Percentiles rank a stretch among this genome's conserved stretches.
phyloP scores from a whole-genome alignment of 768 basidiomycete species.

The Tylopilus intermedius region DNA sequence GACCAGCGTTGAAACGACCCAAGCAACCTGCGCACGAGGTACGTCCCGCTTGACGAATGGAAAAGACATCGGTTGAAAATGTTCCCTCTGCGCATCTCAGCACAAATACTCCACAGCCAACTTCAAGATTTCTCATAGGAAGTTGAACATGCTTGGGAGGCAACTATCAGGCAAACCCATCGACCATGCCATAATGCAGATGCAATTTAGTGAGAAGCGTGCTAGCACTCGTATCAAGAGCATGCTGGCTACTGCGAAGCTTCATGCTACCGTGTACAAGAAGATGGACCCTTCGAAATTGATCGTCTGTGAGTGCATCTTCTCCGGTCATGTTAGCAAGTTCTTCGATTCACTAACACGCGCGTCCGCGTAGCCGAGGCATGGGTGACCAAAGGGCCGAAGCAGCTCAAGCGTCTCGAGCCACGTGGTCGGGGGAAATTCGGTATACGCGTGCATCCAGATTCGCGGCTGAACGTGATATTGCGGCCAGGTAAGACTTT shows the following conservation, averaged over 20 bases:
- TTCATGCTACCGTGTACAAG: conserved; percentile 79
- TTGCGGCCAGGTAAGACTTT: conserved; percentile 78
- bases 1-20: conserved; percentile 8
- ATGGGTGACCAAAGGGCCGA: conserved; percentile 87
- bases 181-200: conserved; percentile 92
- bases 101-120: conserved; percentile 90
- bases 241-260: conserved; percentile 81
- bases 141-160: conserved; percentile 81
- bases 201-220: conserved; percentile 94
- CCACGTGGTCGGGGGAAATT: conserved; percentile 77
- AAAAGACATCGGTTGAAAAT: conserved; percentile 6
- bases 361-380: conserved; percentile 63
- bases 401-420: conserved; percentile 61
- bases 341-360: conserved; percentile 1
- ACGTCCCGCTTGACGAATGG: background rate
- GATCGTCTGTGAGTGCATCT: conserved; percentile 64
- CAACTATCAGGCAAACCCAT: conserved; percentile 90
- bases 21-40: conserved; percentile 31
- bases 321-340: background rate
- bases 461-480: conserved; percentile 69
- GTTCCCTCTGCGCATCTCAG: conserved; percentile 36
- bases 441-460: conserved; percentile 74
- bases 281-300: conserved; percentile 66
- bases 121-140: conserved; percentile 92
- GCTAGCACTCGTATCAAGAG: conserved; percentile 82